phyloP scores from a whole-genome alignment of 164 flowering plant species.

The Nymphaea colorata region DNA sequence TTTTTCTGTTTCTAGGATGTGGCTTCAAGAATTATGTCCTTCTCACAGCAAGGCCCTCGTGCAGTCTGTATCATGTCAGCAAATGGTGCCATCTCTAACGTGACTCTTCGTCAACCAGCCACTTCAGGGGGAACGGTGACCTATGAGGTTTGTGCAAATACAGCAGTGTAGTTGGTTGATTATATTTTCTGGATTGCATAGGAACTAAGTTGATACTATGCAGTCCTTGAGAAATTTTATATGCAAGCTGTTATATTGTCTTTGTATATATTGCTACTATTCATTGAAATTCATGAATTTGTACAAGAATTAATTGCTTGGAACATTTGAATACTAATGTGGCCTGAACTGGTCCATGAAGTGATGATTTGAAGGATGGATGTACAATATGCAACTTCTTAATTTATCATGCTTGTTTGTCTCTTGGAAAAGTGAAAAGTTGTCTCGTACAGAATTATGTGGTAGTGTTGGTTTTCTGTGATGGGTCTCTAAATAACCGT shows the following conservation, averaged over 20 bases:
- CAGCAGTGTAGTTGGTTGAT: not conserved
- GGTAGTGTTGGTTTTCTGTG: too few relatives aligned
- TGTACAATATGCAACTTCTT: not conserved
- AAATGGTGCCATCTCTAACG: conserved; percentile 69
- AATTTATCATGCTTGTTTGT: not conserved
- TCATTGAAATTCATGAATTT: too few relatives aligned
- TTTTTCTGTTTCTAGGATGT: conserved; percentile 44
- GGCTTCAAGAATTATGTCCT: conserved; percentile 60
- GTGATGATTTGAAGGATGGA: too few relatives aligned
- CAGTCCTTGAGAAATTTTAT: too few relatives aligned
- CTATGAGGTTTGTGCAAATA: conserved; percentile 48
- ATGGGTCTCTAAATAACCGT: too few relatives aligned
- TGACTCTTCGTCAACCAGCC: conserved; percentile 68
- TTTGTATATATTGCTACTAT: too few relatives aligned
- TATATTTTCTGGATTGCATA: not conserved
- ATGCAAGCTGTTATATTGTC: too few relatives aligned
- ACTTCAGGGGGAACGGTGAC: conserved; percentile 52
- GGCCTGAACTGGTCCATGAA: too few relatives aligned
- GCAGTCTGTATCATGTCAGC: conserved; percentile 85
- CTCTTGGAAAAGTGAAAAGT: not conserved
- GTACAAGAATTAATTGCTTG: too few relatives aligned
- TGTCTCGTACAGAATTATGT: too few relatives aligned
- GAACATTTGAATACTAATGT: too few relatives aligned
- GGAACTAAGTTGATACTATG: too few relatives aligned
- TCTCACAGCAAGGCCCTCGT: conserved; percentile 78